Evolutionary conservation across 139 green algal genomes (phyloP).

Genomic region (Pseudopediastrum boryanum): DNA sequence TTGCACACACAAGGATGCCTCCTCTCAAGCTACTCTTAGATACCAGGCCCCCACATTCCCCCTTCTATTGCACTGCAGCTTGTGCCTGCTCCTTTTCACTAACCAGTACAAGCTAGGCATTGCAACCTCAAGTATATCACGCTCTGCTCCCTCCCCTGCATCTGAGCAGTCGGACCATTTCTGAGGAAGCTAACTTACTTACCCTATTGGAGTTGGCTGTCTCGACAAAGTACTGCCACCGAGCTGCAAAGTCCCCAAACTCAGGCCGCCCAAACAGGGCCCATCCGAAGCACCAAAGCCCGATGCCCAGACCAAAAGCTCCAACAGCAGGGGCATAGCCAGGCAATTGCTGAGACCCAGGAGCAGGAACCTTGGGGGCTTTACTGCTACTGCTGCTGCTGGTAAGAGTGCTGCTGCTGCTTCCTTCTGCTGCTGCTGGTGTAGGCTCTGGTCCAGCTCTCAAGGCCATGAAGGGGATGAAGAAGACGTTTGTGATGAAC

Average conservation of each 20-base stretch:
- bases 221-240: constrained; percentile 54
- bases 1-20: no score
- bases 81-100: no score
- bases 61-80: no score
- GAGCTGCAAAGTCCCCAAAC: constrained; percentile 62
- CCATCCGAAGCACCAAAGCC: constrained; percentile 73
- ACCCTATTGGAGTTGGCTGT: constrained; percentile 50
- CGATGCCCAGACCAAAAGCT: constrained; percentile 43
- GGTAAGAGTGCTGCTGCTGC: background rate
- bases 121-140: no score
- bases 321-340: constrained; percentile 30
- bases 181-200: background rate
- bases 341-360: constrained; percentile 41
- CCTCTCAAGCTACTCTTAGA: no score
- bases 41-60: no score
- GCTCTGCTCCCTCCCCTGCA: no score
- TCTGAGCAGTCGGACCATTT: no score
- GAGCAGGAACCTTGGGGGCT: background rate
- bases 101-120: no score
- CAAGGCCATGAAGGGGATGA: constrained; percentile 79
- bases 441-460: constrained; percentile 53
- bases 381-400: constrained; percentile 9
- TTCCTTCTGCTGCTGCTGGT: background rate
- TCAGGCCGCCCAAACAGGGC: constrained; percentile 66
- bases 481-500: constrained; percentile 88